A percentile compares a stretch with the other conserved stretches of the same genome.
Conservation (phyloP, 2,329 filamentous ascomycete species). For the Zasmidium cellare region DNA sequence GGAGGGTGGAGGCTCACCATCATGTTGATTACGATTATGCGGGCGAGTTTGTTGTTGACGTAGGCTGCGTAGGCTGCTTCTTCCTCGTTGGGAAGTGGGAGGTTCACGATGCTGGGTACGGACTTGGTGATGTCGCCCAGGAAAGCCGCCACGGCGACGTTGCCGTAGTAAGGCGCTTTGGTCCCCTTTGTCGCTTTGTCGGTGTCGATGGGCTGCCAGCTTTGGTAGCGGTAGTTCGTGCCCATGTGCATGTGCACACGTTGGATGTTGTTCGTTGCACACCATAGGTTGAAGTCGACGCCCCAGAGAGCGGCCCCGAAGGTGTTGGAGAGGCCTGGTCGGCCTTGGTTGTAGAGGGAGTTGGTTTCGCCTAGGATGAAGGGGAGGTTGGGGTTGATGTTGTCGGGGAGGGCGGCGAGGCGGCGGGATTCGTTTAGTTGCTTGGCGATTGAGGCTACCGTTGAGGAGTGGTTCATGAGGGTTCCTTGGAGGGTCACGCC, state of each 20-base stretch:
- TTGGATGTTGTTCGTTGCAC: constrained; percentile 56
- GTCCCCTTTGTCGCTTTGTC: constrained; percentile 54
- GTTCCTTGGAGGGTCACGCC: constrained; percentile 64
- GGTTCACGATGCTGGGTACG: constrained; percentile 48
- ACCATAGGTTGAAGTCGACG: constrained; percentile 62
- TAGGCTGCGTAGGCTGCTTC: constrained; percentile 61
- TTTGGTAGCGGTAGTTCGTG: constrained; percentile 61
- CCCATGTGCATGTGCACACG: constrained; percentile 66
- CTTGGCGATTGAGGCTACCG: constrained; percentile 48
- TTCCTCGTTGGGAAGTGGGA: constrained; percentile 43
- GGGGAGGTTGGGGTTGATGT: constrained; percentile 40
- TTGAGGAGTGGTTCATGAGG: constrained; percentile 63
- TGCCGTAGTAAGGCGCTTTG: constrained; percentile 65
- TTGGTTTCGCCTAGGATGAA: constrained; percentile 64
- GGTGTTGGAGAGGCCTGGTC: constrained; percentile 61
- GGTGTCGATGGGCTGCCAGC: constrained; percentile 62
- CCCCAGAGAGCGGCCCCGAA: constrained; percentile 68
- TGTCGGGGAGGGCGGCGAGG: constrained; percentile 39
- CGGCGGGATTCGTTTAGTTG: constrained; percentile 51
- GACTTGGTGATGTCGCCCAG: constrained; percentile 43
- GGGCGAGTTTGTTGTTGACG: constrained; percentile 43
- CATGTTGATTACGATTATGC: constrained; percentile 60
- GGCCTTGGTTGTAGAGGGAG: constrained; percentile 63
- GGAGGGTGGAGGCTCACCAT: constrained; percentile 25
- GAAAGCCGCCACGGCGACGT: constrained; percentile 59